Percentiles rank a stretch among this genome's conserved stretches.
phyloP scores from a whole-genome alignment of 1,284 basidiomycete species.

The Pascua sp. region DNA sequence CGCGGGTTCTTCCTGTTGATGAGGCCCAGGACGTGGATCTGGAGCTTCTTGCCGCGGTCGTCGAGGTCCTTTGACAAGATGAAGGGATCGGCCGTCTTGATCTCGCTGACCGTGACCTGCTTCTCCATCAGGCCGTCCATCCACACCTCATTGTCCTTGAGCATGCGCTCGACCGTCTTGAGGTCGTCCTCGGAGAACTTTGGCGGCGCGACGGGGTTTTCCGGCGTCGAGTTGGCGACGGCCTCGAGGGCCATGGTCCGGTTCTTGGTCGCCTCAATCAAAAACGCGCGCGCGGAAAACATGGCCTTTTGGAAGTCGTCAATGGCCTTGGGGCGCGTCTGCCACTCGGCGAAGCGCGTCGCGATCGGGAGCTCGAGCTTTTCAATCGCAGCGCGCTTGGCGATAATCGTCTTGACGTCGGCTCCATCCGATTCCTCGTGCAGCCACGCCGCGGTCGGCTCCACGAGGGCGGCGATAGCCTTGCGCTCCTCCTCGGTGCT shows the following conservation, averaged over 20 bases:
- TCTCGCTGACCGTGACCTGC: constrained; percentile 65
- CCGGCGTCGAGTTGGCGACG: constrained; percentile 25
- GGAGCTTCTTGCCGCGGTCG: constrained; percentile 70
- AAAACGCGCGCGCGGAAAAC: constrained; percentile 64
- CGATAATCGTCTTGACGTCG: constrained; percentile 65
- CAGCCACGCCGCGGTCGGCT: constrained; percentile 76
- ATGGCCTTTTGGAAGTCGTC: constrained; percentile 65
- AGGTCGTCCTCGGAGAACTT: constrained; percentile 81
- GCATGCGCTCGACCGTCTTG: constrained; percentile 64
- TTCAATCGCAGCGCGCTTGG: constrained; percentile 75
- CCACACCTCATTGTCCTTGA: constrained; percentile 77
- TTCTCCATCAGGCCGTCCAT: constrained; percentile 70
- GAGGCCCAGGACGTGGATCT: constrained; percentile 58
- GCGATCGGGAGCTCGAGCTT: constrained; percentile 75
- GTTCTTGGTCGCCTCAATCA: constrained; percentile 69
- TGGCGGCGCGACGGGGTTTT: constrained; percentile 57
- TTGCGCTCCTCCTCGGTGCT: constrained; percentile 69
- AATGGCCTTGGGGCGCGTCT: constrained; percentile 62
- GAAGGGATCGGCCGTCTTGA: constrained; percentile 67
- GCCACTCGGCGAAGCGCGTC: constrained; percentile 79
- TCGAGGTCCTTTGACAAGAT: constrained; percentile 78
- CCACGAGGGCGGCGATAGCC: constrained; percentile 61
- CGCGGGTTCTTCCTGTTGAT: constrained; percentile 11
- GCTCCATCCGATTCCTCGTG: constrained; percentile 81
- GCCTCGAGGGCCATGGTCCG: constrained; percentile 56